Evolutionary conservation across 2,329 filamentous ascomycete species (phyloP).

Genomic region (Bipolaris zeicola): DNA sequence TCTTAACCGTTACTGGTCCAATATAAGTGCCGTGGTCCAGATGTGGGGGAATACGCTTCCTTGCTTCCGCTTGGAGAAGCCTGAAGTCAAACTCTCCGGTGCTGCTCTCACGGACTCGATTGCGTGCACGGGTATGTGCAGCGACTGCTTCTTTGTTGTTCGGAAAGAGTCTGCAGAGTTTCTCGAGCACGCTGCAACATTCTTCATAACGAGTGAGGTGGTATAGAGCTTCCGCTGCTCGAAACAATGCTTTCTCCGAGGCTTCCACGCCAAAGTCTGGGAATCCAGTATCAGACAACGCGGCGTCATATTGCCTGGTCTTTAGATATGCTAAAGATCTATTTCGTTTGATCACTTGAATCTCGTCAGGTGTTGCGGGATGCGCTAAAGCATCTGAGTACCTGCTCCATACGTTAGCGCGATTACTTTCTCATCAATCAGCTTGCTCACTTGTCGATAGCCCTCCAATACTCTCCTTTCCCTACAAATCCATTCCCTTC

Average conservation of each 20-base stretch:
- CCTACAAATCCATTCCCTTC: slow-evolving; percentile 19
- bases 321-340: slow-evolving; percentile 46
- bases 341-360: slow-evolving; percentile 42
- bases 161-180: slow-evolving; percentile 37
- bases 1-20: slow-evolving; percentile 49
- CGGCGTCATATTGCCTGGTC: slow-evolving; percentile 44
- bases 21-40: slow-evolving; percentile 58
- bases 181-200: slow-evolving; percentile 43
- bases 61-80: slow-evolving; percentile 48
- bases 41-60: slow-evolving; percentile 45
- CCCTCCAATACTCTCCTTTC: slow-evolving; percentile 19
- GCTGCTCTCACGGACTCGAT: slow-evolving; percentile 43
- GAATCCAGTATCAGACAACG: slow-evolving; percentile 38
- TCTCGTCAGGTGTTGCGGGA: slow-evolving; percentile 37
- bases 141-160: slow-evolving; percentile 35
- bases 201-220: slow-evolving; percentile 46
- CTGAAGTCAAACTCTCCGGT: slow-evolving; percentile 47
- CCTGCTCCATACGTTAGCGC: slow-evolving; percentile 48
- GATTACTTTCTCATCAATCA: neutral
- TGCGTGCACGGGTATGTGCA: slow-evolving; percentile 19
- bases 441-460: slow-evolving; percentile 18
- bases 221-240: slow-evolving; percentile 54
- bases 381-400: slow-evolving; percentile 7
- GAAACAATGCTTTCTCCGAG: slow-evolving; percentile 52
- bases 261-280: slow-evolving; percentile 10